phyloP scores from a whole-genome alignment of 2,329 filamentous ascomycete species.

The Apiospora aurea region DNA sequence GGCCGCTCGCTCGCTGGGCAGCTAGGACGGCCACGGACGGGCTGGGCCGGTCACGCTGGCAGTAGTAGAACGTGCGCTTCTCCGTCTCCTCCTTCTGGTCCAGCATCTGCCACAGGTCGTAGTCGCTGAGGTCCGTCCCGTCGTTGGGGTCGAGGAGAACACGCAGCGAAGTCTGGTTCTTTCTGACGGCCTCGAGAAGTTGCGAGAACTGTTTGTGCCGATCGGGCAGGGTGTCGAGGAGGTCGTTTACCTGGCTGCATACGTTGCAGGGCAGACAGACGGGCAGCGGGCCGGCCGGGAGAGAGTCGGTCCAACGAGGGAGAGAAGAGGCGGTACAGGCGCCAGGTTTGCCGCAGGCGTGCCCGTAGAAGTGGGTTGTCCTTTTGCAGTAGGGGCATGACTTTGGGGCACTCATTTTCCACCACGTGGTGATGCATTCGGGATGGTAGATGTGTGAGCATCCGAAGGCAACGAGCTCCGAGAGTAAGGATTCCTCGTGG shows the following conservation, averaged over 20 bases:
- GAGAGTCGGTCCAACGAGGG: background rate
- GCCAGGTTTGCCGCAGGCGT: background rate
- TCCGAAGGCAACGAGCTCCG: background rate
- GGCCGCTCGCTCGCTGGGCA: background rate
- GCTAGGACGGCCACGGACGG: background rate
- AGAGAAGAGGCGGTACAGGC: background rate
- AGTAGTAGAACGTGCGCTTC: background rate
- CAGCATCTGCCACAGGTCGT: background rate
- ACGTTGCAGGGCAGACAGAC: background rate
- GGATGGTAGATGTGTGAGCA: conserved; percentile 16
- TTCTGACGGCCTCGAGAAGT: background rate
- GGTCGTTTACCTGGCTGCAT: background rate
- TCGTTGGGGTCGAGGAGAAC: background rate
- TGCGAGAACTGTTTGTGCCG: fast-evolving
- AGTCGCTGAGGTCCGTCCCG: background rate
- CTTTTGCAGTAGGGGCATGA: background rate
- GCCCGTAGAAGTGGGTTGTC: background rate
- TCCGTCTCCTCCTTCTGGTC: background rate
- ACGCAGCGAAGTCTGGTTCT: background rate
- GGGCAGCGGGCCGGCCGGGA: background rate
- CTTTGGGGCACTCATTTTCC: background rate
- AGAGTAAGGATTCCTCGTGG: background rate
- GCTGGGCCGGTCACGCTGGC: background rate
- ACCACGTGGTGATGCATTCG: conserved; percentile 1
- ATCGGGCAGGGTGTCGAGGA: background rate